Percentiles rank a stretch among this genome's conserved stretches.
Evolutionary conservation across 805 yeast genomes (phyloP).

Genomic region (Wickerhamomyces subpelliculosus): DNA sequence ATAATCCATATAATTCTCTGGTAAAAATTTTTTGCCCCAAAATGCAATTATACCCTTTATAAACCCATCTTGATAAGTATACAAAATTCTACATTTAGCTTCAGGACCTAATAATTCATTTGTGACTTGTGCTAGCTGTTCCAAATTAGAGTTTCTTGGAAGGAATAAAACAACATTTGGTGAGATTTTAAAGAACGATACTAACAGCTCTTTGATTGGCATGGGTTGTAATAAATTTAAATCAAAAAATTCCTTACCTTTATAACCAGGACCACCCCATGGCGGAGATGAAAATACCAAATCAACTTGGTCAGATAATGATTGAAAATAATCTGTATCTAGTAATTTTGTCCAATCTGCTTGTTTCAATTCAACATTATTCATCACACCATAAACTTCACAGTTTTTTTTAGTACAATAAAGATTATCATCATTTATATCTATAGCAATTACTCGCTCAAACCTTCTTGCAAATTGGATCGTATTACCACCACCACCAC

Average conservation of each 20-base stretch:
- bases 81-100: slow-evolving; percentile 39
- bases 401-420: slow-evolving; percentile 63
- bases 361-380: slow-evolving; percentile 38
- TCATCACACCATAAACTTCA: slow-evolving; percentile 49
- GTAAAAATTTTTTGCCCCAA: slow-evolving; percentile 47
- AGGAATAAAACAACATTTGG: slow-evolving; percentile 51
- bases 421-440: slow-evolving; percentile 51
- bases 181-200: slow-evolving; percentile 34
- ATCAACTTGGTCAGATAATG: slow-evolving; percentile 28
- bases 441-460: slow-evolving; percentile 54
- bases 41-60: slow-evolving; percentile 51
- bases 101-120: slow-evolving; percentile 35
- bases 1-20: slow-evolving; percentile 10
- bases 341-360: slow-evolving; percentile 40
- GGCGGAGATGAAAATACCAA: slow-evolving; percentile 76
- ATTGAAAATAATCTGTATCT: slow-evolving; percentile 4
- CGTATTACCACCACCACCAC: slow-evolving; percentile 87
- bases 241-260: slow-evolving; percentile 35
- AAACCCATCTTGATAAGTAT: slow-evolving; percentile 33
- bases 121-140: slow-evolving; percentile 44
- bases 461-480: slow-evolving; percentile 66
- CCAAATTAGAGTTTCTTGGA: slow-evolving; percentile 52
- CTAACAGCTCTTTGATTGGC: slow-evolving; percentile 36
- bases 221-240: slow-evolving; percentile 41
- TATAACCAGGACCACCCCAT: slow-evolving; percentile 78